These are phyloP conservation scores for Diplocarpon mali DNA, from an alignment of 2,329 filamentous ascomycete genomes.

Conservation along the genomic window DNA sequence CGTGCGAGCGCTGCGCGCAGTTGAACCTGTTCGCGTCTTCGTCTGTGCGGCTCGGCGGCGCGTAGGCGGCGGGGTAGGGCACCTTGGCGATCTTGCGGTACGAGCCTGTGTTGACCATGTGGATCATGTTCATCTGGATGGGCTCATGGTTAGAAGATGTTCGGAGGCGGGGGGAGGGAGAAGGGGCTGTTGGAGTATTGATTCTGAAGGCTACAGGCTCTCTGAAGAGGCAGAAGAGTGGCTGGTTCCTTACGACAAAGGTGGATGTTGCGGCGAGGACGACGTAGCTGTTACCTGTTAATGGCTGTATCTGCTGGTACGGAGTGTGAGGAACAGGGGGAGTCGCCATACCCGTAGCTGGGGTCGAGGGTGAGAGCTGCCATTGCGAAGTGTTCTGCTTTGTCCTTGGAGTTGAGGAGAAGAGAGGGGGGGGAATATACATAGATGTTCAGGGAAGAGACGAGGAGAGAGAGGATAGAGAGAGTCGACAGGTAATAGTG, in stretches of 20 bases:
- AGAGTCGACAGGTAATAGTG: too few species aligned
- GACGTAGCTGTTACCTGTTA: conserved; percentile 41
- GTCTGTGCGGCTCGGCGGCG: conserved; percentile 21
- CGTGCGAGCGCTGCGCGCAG: conserved; percentile 52
- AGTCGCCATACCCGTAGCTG: conserved; percentile 24
- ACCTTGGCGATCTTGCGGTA: conserved; percentile 43
- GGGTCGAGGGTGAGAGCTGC: conserved; percentile 21
- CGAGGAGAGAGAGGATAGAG: too few species aligned
- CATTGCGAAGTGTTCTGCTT: conserved; percentile 14
- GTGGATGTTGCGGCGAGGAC: conserved; percentile 45
- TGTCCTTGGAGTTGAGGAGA: background rate
- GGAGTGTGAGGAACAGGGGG: background rate
- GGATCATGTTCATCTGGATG: conserved; percentile 37
- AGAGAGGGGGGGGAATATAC: background rate
- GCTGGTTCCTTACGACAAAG: conserved; percentile 34
- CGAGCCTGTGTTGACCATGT: conserved; percentile 35
- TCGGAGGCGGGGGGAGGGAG: too few species aligned
- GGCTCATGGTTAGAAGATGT: too few species aligned
- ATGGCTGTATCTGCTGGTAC: background rate
- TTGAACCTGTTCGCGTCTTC: conserved; percentile 41
- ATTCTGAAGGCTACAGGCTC: too few species aligned
- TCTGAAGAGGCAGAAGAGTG: too few species aligned
- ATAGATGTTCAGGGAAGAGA: too few species aligned
- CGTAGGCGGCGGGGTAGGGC: conserved; percentile 47
- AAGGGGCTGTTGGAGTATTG: too few species aligned